phyloP scores from a whole-genome alignment of 2,329 filamentous ascomycete genomes.

The Colletotrichum sp. region DNA sequence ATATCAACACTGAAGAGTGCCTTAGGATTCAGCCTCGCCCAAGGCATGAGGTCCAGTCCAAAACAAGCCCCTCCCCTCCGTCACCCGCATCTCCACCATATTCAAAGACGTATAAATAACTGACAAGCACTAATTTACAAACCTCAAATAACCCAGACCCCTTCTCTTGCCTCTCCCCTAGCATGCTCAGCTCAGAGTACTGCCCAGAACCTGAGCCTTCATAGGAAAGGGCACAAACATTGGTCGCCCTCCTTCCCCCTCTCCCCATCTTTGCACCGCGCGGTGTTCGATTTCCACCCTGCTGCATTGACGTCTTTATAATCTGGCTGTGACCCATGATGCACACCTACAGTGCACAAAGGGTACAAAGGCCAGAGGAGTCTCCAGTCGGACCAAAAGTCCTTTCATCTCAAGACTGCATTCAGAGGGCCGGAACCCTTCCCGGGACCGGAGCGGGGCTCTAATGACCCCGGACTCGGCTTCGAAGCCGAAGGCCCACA shows the following conservation, averaged over 20 bases:
- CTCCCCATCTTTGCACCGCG: neutral
- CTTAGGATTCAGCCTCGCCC: neutral
- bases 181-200: neutral
- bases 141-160: neutral
- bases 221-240: neutral
- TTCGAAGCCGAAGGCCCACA: neutral
- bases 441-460: neutral
- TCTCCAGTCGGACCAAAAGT: neutral
- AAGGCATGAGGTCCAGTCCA: neutral
- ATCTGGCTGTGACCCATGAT: neutral
- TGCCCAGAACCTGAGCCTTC: neutral
- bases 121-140: neutral
- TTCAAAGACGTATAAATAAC: neutral
- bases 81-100: neutral
- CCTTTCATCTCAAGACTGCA: neutral
- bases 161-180: neutral
- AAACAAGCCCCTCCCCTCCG: neutral
- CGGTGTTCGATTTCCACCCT: neutral
- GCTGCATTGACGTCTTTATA: neutral
- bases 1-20: neutral
- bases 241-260: neutral
- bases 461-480: neutral
- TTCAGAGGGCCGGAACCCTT: neutral
- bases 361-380: rapidly evolving
- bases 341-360: neutral